These are phyloP conservation scores for Metroxylon sagu DNA, from an alignment of 176 grass and related monocot genomes.

Conservation along the genomic window DNA sequence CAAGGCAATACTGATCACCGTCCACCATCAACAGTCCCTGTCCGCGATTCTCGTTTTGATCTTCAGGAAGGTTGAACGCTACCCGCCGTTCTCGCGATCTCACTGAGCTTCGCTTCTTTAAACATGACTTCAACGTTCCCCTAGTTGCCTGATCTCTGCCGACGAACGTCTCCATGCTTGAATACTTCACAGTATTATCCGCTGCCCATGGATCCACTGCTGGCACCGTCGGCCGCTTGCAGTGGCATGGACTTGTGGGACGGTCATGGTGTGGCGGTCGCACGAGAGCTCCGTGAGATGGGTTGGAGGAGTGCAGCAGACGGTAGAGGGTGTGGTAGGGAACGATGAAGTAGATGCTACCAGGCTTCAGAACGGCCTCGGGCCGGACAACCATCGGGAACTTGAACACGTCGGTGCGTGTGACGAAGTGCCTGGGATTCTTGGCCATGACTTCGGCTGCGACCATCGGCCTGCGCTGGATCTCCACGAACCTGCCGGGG, in stretches of 20 bases:
- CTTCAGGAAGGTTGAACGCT: not conserved
- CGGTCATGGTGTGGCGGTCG: not conserved
- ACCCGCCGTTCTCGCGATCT: not conserved
- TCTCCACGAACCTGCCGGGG: constrained; percentile 4
- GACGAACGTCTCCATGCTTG: no score
- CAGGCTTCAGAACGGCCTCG: constrained; percentile 5
- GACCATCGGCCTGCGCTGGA: not conserved
- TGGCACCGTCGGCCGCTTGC: no score
- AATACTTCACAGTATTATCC: no score
- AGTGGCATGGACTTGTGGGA: no score
- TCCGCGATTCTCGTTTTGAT: not conserved
- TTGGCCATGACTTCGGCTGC: not conserved
- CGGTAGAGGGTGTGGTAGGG: constrained; percentile 6
- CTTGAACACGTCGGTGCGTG: constrained; percentile 4
- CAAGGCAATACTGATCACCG: no score
- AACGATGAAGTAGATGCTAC: constrained; percentile 8
- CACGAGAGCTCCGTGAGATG: not conserved
- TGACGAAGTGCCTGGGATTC: constrained; percentile 14
- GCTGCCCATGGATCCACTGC: no score
- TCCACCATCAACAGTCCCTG: not conserved
- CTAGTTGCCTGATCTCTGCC: not conserved
- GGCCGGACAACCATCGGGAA: constrained; percentile 10
- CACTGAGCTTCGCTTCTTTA: constrained; percentile 4
- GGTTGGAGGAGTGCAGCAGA: not conserved
- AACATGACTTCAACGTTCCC: constrained; percentile 5